These are phyloP conservation scores for Pythium plurisporium DNA, from an alignment of 352 stramenopile genomes.

Conservation along the genomic window DNA sequence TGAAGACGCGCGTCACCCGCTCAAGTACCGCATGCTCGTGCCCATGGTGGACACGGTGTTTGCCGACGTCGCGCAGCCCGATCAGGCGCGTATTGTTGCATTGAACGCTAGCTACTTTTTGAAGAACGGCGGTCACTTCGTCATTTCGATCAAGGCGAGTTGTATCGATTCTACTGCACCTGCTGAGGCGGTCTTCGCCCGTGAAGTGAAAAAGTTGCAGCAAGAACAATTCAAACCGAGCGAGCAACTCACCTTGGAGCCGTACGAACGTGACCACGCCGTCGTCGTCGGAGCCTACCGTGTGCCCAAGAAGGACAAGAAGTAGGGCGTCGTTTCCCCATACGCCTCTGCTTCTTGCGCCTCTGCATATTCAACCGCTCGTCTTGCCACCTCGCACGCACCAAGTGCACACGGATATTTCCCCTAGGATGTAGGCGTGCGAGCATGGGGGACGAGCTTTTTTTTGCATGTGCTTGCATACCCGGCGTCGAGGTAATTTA, in stretches of 20 bases:
- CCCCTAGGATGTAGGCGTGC: slow-evolving; percentile 2
- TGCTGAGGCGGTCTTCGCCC: slow-evolving; percentile 97
- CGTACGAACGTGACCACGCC: slow-evolving; percentile 99
- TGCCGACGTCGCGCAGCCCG: slow-evolving; percentile 98
- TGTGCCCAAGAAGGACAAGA: slow-evolving; percentile 31
- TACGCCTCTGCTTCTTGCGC: slow-evolving; percentile 13
- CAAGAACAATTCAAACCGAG: slow-evolving; percentile 98
- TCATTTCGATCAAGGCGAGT: slow-evolving; percentile 99
- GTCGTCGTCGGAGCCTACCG: slow-evolving; percentile 97
- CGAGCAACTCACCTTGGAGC: slow-evolving; percentile 99
- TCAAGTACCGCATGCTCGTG: slow-evolving; percentile 99
- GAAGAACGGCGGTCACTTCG: slow-evolving; percentile 98
- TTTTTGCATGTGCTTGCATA: slow-evolving; percentile 3
- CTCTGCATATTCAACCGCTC: slow-evolving; percentile 6
- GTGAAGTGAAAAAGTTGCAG: slow-evolving; percentile 97
- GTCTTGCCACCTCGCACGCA: neutral
- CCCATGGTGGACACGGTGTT: slow-evolving; percentile 99
- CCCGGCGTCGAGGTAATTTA: slow-evolving; percentile 14
- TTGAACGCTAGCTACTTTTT: slow-evolving; percentile 99
- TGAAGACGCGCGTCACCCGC: slow-evolving; percentile 96
- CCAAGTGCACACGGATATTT: slow-evolving; percentile 17
- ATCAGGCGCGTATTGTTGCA: slow-evolving; percentile 99
- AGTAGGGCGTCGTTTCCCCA: slow-evolving; percentile 20
- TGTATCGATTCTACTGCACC: slow-evolving; percentile 99
- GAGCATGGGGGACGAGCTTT: neutral